These are phyloP conservation scores for Teunomyces kruisii DNA, from an alignment of 805 yeast genomes.

Conservation along the genomic window DNA sequence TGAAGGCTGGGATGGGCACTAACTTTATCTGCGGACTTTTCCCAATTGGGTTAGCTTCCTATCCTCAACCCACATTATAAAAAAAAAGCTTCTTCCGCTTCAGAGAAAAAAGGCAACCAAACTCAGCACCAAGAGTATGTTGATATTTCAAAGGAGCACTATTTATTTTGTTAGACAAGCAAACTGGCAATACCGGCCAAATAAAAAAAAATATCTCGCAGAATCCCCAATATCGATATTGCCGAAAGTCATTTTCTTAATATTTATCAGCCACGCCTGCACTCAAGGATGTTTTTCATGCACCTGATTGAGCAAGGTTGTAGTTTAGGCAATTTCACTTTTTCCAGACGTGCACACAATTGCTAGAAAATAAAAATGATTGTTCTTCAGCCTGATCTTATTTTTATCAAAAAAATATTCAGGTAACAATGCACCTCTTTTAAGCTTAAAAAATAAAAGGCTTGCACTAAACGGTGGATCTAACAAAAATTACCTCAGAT, in stretches of 20 bases:
- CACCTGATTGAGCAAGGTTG: neutral
- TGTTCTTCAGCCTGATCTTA: neutral
- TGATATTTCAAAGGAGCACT: no score
- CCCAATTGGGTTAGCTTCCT: no score
- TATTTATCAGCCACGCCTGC: neutral
- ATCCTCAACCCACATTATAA: no score
- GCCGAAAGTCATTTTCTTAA: neutral
- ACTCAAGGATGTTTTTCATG: constrained; percentile 1
- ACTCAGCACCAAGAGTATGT: no score
- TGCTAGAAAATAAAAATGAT: neutral
- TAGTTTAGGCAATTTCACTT: neutral
- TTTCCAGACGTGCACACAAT: neutral
- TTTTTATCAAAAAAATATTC: neutral
- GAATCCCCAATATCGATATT: neutral
- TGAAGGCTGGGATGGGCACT: neutral
- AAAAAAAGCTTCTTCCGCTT: no score
- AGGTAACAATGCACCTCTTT: neutral
- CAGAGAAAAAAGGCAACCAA: no score
- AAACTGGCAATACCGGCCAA: neutral
- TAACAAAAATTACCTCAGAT: neutral
- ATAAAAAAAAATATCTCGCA: no score
- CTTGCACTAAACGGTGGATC: constrained; percentile 3
- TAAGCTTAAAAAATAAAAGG: neutral
- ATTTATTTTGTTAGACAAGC: no score
- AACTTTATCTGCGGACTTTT: no score